These are phyloP conservation scores for Hibiscus mutabilis DNA, from an alignment of 345 rosid genomes.

Conservation along the genomic window DNA sequence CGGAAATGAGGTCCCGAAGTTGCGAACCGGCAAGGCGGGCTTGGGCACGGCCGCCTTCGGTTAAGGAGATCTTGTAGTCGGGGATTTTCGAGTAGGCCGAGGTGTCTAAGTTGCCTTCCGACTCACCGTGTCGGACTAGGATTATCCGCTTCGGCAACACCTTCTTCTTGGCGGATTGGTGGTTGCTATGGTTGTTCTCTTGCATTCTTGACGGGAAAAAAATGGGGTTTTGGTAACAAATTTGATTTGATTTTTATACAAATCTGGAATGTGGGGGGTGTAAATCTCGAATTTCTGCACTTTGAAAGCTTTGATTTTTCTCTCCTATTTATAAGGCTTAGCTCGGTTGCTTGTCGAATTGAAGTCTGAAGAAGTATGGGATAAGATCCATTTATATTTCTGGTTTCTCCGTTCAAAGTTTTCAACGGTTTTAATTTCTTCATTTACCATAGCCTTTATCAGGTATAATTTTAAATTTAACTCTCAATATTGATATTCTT, in stretches of 20 bases:
- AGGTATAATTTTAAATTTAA: no score
- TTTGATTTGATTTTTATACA: no score
- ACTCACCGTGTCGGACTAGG: conserved; percentile 93
- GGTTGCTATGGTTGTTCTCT: not conserved
- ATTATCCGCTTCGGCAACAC: conserved; percentile 82
- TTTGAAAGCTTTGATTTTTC: not conserved
- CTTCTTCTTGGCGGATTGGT: not conserved
- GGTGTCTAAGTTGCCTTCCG: conserved; percentile 78
- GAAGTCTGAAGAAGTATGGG: not conserved
- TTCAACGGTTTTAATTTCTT: not conserved
- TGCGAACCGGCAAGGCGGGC: conserved; percentile 56
- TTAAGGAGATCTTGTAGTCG: conserved; percentile 80
- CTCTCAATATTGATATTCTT: no score
- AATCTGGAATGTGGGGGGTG: not conserved
- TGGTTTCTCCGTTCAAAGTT: not conserved
- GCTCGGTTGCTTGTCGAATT: not conserved
- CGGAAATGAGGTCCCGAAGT: conserved; percentile 39
- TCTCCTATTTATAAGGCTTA: not conserved
- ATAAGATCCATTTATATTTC: not conserved
- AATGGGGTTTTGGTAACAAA: not conserved
- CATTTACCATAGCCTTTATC: not conserved
- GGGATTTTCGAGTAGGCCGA: conserved; percentile 76
- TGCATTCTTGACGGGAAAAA: not conserved
- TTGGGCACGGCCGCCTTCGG: conserved; percentile 52
- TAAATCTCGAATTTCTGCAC: not conserved